Percentiles rank a stretch among this genome's conserved stretches.
These are phyloP conservation scores for Pythium plurisporium DNA, from an alignment of 352 stramenopile species.

Conservation along the genomic window DNA sequence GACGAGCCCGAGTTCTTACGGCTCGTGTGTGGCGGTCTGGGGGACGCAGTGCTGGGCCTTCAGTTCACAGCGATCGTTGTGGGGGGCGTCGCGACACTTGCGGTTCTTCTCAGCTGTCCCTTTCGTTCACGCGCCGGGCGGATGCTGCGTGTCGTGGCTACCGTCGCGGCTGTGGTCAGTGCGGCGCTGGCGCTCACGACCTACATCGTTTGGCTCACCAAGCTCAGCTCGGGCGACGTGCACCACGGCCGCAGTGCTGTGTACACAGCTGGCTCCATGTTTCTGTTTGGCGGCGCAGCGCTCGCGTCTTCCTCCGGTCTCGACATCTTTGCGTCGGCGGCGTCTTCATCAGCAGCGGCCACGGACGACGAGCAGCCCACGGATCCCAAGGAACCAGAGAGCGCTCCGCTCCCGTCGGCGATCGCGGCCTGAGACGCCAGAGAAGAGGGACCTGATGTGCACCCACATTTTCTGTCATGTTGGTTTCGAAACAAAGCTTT, in stretches of 20 bases:
- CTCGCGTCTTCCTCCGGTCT: not conserved
- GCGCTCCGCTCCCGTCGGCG: too few relatives aligned
- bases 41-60: not conserved
- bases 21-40: not conserved
- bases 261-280: constrained; percentile 2
- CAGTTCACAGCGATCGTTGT: not conserved
- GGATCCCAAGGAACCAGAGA: too few relatives aligned
- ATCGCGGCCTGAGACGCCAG: too few relatives aligned
- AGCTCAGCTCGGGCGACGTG: constrained; percentile 4
- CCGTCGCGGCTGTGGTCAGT: not conserved
- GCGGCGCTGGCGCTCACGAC: not conserved
- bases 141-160: not conserved
- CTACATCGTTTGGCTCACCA: constrained; percentile 7
- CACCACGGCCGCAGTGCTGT: constrained; percentile 5
- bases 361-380: too few relatives aligned
- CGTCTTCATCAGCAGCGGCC: too few relatives aligned
- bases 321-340: not conserved
- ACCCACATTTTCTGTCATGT: too few relatives aligned
- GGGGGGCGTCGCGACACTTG: not conserved
- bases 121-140: not conserved
- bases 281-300: not conserved
- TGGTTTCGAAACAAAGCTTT: too few relatives aligned
- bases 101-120: not conserved
- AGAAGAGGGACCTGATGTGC: too few relatives aligned
- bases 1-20: constrained; percentile 1